Conservation (phyloP, 352 stramenopile species). For the Globisporangium megalacanthum region DNA sequence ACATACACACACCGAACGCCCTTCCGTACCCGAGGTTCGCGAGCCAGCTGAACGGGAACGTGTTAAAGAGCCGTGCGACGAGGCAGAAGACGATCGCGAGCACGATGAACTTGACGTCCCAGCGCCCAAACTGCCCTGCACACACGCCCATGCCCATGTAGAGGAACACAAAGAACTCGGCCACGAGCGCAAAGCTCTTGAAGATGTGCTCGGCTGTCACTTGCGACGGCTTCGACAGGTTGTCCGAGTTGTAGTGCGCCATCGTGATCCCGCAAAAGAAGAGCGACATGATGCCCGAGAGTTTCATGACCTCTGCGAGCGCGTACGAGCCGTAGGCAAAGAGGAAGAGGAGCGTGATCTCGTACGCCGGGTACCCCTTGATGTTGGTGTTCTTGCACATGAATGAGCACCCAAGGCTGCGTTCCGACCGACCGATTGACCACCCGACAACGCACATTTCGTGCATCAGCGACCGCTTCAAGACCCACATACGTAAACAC, state of each 20-base stretch:
- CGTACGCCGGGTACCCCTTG: slow-evolving; percentile 69
- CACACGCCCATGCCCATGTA: slow-evolving; percentile 79
- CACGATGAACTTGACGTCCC: slow-evolving; percentile 82
- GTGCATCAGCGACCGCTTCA: background rate
- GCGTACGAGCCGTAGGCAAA: slow-evolving; percentile 69
- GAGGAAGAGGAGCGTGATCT: slow-evolving; percentile 70
- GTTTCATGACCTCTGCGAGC: slow-evolving; percentile 56
- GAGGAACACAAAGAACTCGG: slow-evolving; percentile 76
- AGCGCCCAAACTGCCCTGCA: slow-evolving; percentile 62
- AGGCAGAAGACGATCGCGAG: slow-evolving; percentile 83
- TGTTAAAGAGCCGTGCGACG: slow-evolving; percentile 91
- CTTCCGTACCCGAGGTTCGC: slow-evolving; percentile 39
- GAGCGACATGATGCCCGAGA: slow-evolving; percentile 90
- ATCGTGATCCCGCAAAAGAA: slow-evolving; percentile 89
- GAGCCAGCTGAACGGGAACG: slow-evolving; percentile 86
- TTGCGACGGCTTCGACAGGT: slow-evolving; percentile 60
- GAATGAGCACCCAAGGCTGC: slow-evolving; percentile 71
- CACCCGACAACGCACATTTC: background rate
- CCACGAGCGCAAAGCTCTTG: slow-evolving; percentile 63
- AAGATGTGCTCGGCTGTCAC: slow-evolving; percentile 71
- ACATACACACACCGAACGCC: background rate
- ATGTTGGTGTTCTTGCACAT: slow-evolving; percentile 79
- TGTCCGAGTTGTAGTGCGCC: slow-evolving; percentile 80
- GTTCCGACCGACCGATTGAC: background rate
- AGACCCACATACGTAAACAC: background rate